phyloP scores from a whole-genome alignment of 148 eudicot genomes.

The Vaccinium vitisidaea region DNA sequence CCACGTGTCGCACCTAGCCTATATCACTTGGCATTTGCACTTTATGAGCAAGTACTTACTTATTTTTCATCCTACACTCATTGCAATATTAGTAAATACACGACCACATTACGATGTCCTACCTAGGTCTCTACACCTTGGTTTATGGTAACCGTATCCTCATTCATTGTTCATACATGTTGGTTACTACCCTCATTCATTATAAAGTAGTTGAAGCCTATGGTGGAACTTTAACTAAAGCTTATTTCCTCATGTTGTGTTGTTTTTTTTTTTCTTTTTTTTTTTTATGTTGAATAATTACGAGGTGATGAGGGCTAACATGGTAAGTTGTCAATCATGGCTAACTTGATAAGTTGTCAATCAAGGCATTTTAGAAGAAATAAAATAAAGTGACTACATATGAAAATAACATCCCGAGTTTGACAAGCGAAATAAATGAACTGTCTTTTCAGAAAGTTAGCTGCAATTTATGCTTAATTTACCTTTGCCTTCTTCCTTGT shows the following conservation, averaged over 20 bases:
- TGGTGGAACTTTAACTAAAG: background rate
- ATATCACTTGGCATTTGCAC: too few relatives aligned
- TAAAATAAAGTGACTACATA: too few relatives aligned
- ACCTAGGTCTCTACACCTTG: background rate
- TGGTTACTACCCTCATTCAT: background rate
- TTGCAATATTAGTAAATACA: background rate
- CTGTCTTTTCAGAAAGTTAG: background rate
- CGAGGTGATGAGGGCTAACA: too few relatives aligned
- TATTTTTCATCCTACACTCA: background rate
- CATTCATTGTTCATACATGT: background rate
- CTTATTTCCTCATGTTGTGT: background rate
- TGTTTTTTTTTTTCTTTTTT: background rate
- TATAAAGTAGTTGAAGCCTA: background rate
- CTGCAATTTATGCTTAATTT: background rate
- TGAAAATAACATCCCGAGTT: background rate
- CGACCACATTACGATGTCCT: background rate
- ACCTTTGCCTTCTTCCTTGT: background rate
- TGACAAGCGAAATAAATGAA: background rate
- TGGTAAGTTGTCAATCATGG: too few relatives aligned
- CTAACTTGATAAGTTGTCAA: too few relatives aligned
- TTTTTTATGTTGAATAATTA: background rate
- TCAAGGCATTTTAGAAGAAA: too few relatives aligned
- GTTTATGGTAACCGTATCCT: background rate
- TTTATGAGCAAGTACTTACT: background rate
- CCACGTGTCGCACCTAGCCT: background rate